These are phyloP conservation scores for Musa schizocarpa DNA, from an alignment of 176 grass and related monocot genomes.

Conservation along the genomic window DNA sequence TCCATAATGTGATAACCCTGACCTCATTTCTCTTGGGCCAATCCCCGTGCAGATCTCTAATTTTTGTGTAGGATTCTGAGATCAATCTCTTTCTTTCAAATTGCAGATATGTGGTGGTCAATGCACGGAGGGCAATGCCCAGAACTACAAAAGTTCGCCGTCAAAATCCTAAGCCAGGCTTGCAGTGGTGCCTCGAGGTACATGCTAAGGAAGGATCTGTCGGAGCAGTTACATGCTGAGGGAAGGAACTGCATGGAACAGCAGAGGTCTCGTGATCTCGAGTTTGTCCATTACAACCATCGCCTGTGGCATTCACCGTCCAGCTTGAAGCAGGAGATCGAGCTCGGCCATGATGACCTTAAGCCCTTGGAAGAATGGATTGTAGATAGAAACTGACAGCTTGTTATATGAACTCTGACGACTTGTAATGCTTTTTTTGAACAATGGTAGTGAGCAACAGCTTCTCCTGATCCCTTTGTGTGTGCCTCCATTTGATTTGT, in stretches of 20 bases:
- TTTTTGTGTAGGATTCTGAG: too few species aligned
- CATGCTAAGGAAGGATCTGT: conserved; percentile 37
- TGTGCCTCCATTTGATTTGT: too few species aligned
- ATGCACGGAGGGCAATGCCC: conserved; percentile 25
- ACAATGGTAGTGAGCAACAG: too few species aligned
- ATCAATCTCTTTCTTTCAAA: not conserved
- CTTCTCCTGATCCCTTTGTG: too few species aligned
- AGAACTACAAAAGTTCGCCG: conserved; percentile 38
- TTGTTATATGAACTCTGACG: not conserved
- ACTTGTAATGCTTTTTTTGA: too few species aligned
- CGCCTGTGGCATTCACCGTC: conserved; percentile 1
- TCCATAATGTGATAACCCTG: too few species aligned
- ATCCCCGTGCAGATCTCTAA: too few species aligned
- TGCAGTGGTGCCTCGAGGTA: conserved; percentile 53
- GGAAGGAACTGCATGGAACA: conserved; percentile 22
- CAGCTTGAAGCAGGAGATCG: not conserved
- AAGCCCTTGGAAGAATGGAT: conserved; percentile 10
- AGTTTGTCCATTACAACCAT: conserved; percentile 61
- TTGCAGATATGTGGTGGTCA: conserved; percentile 64
- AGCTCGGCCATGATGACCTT: not conserved
- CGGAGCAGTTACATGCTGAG: conserved; percentile 51
- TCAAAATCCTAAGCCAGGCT: conserved; percentile 45
- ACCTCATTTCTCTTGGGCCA: too few species aligned
- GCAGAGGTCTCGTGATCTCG: conserved; percentile 33
- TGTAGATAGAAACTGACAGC: not conserved